Base-by-base conservation (phyloP, 345 rosid species). In the Aquilaria yunnanensis region DNA sequence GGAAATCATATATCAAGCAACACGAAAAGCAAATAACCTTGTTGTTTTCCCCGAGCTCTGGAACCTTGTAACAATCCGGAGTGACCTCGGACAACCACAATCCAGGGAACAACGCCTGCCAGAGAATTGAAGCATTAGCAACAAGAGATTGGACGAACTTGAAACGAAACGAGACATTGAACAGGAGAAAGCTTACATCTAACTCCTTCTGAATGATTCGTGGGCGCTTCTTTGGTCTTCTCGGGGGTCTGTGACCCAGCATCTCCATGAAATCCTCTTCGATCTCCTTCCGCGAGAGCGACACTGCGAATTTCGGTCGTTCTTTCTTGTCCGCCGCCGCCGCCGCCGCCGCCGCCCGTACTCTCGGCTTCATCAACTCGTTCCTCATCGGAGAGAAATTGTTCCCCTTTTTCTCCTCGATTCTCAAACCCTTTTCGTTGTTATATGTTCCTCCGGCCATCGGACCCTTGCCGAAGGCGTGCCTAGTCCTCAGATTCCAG, bases 401-500 rank as follows among this genome's bases (percentile, higher is more conserved):
- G 13, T 55, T 62, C 50, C 46, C 66, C 64, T 56, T 59, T 51
- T 67, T 64, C 66, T 69, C 81, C 55, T 77, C 81, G 12, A 59
- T 56, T 43, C 29, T 59, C 14, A 71, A 56, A 11, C 68, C 77
- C 16, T 61, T 73, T 23, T 60, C 47, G 37, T 30, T 32, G 31
- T 59, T 31, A 30, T 14, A 57, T 46, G 59, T 67, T 14, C 61
- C 43, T 31, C 70, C 77, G 7, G 54, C 64, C 29, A 72, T 11
- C 56, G 84, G 83, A 30, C 76, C 81, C 70, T 85, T 85, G 50
- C 85, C 80, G 4, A 83, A 78, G 0, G 83, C 78, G 67, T 85
- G 82, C 64, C 92, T 81, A 33, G 85, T 92, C 59, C 96, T 73
- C 68, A 92, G 80, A 74, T 89, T 92, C 96, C 96, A 92, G 47